Base-by-base conservation (phyloP, 2,329 filamentous ascomycete species). In the Fusarium pseudonygamai region DNA sequence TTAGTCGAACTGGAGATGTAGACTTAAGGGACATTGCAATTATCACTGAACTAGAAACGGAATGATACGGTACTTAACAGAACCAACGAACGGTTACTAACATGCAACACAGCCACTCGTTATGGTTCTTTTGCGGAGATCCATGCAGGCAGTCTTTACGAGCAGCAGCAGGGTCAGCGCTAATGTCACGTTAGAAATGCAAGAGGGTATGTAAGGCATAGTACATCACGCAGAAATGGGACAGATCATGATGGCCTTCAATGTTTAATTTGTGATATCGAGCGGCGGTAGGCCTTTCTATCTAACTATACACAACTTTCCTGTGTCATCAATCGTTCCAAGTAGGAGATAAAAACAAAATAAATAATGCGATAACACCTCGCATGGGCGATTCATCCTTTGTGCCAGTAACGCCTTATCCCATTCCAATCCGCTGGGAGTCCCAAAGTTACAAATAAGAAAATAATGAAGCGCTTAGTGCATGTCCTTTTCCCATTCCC, bases 251-350 rank as follows among this genome's bases (percentile, higher is more conserved):
- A 7, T 70, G 34, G 55, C 37, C 63, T 77, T 64, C 24, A 57
- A 58, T 67, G 61, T 69, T 73, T 72, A 42, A 70, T 71, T 75
- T 77, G 64, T 69, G 60, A 64, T 77, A 64, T 77, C 67, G 69
- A 78, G 71, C 56, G 76, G 75, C 75, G 66, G 68, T 52, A 77
- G 57, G 72, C 76, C 75, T 75, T 61, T 78, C 76, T 78, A 77
- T 78, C 73, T 78, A 78, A 60, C 59, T 77, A 74, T 76, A 77
- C 74, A 78, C 76, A 77, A 71, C 60, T 68, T 78, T 72, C 71
- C 71, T 69, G 67, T 66, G 67, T 78, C 76, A 69, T 78, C 75
- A 78, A 64, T 78, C 75, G 73, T 77, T 67, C 65, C 72, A 64
- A 75, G 60, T 61, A 40, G 36, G 39, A 59, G 36, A 42, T 28